Conservation (phyloP, 495 filamentous ascomycete species). For the Lasiosphaeria hispida region DNA sequence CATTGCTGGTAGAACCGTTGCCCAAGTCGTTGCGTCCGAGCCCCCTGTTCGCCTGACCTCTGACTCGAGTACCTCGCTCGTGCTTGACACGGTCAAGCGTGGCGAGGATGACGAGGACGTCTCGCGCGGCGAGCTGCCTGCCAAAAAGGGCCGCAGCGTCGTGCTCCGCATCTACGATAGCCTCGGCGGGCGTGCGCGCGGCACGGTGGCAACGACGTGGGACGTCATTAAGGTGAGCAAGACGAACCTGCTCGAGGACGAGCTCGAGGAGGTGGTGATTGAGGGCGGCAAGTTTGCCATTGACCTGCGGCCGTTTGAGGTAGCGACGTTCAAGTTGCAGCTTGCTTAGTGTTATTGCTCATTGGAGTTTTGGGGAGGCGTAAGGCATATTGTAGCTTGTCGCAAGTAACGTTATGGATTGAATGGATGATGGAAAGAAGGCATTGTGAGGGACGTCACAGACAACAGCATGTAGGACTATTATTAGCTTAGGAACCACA, state of each 20-base stretch:
- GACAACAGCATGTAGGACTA: no score
- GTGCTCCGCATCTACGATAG: conserved; percentile 86
- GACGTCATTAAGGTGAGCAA: conserved; percentile 73
- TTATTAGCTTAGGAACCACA: no score
- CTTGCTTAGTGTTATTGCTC: conserved; percentile 35
- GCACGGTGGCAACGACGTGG: conserved; percentile 61
- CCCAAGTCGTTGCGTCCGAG: conserved; percentile 33
- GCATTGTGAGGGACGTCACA: no score
- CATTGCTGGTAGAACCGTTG: conserved; percentile 17
- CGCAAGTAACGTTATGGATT: no score
- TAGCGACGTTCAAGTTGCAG: conserved; percentile 78
- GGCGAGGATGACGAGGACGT: conserved; percentile 96
- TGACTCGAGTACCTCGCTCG: conserved; percentile 52
- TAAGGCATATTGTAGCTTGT: not conserved
- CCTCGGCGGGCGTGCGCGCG: conserved; percentile 77
- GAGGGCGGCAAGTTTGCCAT: conserved; percentile 57
- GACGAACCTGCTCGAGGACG: conserved; percentile 76
- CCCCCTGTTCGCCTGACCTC: conserved; percentile 56
- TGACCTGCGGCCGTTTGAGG: conserved; percentile 81
- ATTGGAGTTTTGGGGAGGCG: not conserved
- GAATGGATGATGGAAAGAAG: no score
- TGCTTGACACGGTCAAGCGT: conserved; percentile 84
- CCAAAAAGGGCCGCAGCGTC: conserved; percentile 69
- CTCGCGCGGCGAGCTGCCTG: conserved; percentile 64
- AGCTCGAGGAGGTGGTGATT: conserved; percentile 55